Evolutionary conservation across 768 basidiomycete species (phyloP).

Genomic region (Leccinum imitatum): DNA sequence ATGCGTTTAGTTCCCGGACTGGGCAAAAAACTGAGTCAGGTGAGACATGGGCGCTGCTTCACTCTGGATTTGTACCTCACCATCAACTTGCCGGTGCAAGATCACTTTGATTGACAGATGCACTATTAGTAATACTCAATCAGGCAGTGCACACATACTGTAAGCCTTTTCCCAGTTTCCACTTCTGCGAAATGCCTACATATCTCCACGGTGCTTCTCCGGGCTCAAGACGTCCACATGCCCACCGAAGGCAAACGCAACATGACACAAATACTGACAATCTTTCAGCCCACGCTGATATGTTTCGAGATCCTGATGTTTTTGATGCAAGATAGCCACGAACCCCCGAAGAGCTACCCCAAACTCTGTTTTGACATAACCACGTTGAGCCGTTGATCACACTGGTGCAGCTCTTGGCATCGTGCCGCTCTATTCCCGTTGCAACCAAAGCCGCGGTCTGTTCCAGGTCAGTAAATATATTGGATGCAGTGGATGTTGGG

Average conservation of each 20-base stretch:
- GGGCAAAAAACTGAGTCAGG: background rate
- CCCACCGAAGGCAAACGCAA: background rate
- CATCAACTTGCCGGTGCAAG: constrained; percentile 21
- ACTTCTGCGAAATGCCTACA: background rate
- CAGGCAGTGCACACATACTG: background rate
- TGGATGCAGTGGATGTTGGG: background rate
- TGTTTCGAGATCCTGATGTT: background rate
- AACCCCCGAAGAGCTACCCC: background rate
- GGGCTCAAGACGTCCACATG: background rate
- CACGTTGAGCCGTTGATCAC: background rate
- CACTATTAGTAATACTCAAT: background rate
- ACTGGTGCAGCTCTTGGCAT: background rate
- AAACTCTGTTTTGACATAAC: background rate
- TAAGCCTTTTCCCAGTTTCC: background rate
- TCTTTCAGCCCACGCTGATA: background rate
- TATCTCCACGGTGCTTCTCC: background rate
- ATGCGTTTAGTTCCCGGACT: constrained; percentile 5
- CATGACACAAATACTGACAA: background rate
- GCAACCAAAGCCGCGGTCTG: background rate
- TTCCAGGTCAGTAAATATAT: background rate
- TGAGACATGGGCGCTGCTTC: constrained; percentile 14
- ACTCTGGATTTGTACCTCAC: constrained; percentile 11
- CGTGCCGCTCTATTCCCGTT: background rate
- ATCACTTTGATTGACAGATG: background rate
- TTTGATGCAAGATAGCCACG: background rate